phyloP scores from a whole-genome alignment of 495 filamentous ascomycete species.

The Penicillium daleae region DNA sequence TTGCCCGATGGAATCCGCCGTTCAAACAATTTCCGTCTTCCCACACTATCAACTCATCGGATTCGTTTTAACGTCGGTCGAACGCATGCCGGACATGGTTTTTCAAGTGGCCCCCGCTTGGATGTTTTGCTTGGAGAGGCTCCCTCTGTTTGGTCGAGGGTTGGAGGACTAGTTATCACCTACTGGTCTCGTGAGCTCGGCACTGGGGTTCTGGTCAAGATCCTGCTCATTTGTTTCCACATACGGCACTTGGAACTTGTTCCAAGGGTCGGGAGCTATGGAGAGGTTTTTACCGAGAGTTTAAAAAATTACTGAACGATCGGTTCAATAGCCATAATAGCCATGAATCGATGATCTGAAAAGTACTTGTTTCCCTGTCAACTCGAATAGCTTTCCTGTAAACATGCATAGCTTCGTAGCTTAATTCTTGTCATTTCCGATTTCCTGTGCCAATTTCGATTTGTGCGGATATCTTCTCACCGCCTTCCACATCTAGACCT shows the following conservation, averaged over 20 bases:
- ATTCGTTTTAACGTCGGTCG: constrained; percentile 33
- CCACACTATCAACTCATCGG: constrained; percentile 35
- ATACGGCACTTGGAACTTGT: constrained; percentile 21
- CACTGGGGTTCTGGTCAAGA: constrained; percentile 48
- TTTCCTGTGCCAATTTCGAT: constrained; percentile 23
- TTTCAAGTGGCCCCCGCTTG: constrained; percentile 14
- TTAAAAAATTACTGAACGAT: constrained; percentile 41
- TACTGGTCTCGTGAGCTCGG: constrained; percentile 31
- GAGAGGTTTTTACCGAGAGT: constrained; percentile 46
- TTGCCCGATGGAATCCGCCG: constrained; percentile 39
- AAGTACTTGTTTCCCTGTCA: constrained; percentile 11
- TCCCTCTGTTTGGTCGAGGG: constrained; percentile 47
- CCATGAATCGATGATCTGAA: constrained; percentile 35
- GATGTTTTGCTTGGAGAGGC: constrained; percentile 34
- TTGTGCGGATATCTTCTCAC: constrained; percentile 28
- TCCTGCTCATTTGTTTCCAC: constrained; percentile 22
- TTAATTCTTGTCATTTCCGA: background rate
- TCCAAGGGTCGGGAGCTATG: constrained; percentile 36
- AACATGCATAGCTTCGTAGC: background rate
- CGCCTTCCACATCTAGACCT: constrained; percentile 25
- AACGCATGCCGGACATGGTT: constrained; percentile 26
- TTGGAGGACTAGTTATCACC: constrained; percentile 31
- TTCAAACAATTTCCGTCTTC: constrained; percentile 34
- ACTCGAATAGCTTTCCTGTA: background rate
- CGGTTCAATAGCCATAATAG: constrained; percentile 34